A percentile compares a stretch with the other conserved stretches of the same genome.
These are phyloP conservation scores for Pilobolus umbonatus DNA, from an alignment of 192 early-diverging fungal species.

Conservation along the genomic window DNA sequence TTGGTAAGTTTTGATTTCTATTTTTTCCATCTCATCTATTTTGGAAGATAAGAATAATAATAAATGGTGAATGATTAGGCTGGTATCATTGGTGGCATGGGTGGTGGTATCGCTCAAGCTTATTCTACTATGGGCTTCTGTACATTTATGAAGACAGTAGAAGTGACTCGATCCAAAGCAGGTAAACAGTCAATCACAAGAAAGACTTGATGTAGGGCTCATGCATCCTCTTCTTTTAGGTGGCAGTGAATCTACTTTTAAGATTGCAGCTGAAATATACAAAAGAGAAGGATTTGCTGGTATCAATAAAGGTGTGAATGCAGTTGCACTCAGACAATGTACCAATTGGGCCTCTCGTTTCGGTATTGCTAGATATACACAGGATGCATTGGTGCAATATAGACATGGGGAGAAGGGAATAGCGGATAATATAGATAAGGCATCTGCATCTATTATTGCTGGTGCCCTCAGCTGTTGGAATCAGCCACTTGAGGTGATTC, in stretches of 20 bases:
- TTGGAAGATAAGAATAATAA: neutral
- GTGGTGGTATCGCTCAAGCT: constrained; percentile 90
- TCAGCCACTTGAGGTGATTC: constrained; percentile 98
- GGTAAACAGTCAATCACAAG: constrained; percentile 22
- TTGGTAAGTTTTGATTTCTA: constrained; percentile 31
- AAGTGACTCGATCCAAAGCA: constrained; percentile 93
- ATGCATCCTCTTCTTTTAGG: constrained; percentile 29
- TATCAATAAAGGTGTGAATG: constrained; percentile 98
- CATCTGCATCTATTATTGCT: constrained; percentile 77
- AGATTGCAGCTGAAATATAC: constrained; percentile 87
- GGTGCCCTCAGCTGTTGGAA: constrained; percentile 97
- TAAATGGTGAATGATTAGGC: too few relatives aligned
- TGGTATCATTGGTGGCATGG: constrained; percentile 93
- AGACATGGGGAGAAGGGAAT: constrained; percentile 41
- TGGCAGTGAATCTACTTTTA: constrained; percentile 68
- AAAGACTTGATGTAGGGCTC: neutral
- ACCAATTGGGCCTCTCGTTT: constrained; percentile 99
- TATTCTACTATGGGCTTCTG: constrained; percentile 99
- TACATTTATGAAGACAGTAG: constrained; percentile 99
- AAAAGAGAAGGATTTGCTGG: constrained; percentile 90
- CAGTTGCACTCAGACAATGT: constrained; percentile 94
- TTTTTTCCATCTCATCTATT: neutral
- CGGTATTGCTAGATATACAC: constrained; percentile 73
- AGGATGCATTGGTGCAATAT: constrained; percentile 61
- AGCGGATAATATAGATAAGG: constrained; percentile 50